Evolutionary conservation across 371 early-diverging fungal species (phyloP).

Genomic region (Amoeboaphelidium occidentale): DNA sequence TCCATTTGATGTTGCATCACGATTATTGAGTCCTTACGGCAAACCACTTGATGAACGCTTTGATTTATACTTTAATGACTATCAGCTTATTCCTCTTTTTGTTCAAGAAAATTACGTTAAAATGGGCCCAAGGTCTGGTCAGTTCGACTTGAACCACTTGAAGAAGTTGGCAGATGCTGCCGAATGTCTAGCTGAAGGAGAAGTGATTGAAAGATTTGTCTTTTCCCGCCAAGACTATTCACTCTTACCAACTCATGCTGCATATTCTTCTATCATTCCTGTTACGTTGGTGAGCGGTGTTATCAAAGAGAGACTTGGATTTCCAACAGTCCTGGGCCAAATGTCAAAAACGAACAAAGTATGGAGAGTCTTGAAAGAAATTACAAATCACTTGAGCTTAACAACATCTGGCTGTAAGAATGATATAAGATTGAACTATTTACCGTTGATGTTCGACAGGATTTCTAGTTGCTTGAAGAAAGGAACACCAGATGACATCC

Average conservation of each 20-base stretch:
- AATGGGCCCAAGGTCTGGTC: not conserved
- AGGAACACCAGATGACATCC: slow-evolving; percentile 27
- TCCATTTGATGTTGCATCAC: slow-evolving; percentile 61
- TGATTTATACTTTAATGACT: slow-evolving; percentile 87
- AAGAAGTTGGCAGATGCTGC: slow-evolving; percentile 25
- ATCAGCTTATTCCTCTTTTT: slow-evolving; percentile 68
- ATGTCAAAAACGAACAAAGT: slow-evolving; percentile 59
- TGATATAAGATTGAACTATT: slow-evolving; percentile 56
- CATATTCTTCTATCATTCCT: slow-evolving; percentile 3
- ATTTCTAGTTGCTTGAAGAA: slow-evolving; percentile 34
- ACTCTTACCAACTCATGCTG: not conserved
- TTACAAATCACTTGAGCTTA: slow-evolving; percentile 57
- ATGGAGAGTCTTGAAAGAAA: slow-evolving; percentile 39
- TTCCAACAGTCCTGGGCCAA: slow-evolving; percentile 47
- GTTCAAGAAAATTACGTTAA: slow-evolving; percentile 38
- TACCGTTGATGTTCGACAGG: slow-evolving; percentile 39
- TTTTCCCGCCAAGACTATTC: not conserved
- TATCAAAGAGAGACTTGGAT: not conserved
- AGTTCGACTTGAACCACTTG: slow-evolving; percentile 30
- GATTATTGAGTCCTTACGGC: slow-evolving; percentile 25
- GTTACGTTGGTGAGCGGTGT: not conserved
- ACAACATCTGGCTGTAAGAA: slow-evolving; percentile 53
- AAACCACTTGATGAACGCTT: slow-evolving; percentile 48
- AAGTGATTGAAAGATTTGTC: not conserved
- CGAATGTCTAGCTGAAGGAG: slow-evolving; percentile 9